These are phyloP conservation scores for Termitomyces sp. DNA, from an alignment of 1,284 basidiomycete species.

Conservation along the genomic window DNA sequence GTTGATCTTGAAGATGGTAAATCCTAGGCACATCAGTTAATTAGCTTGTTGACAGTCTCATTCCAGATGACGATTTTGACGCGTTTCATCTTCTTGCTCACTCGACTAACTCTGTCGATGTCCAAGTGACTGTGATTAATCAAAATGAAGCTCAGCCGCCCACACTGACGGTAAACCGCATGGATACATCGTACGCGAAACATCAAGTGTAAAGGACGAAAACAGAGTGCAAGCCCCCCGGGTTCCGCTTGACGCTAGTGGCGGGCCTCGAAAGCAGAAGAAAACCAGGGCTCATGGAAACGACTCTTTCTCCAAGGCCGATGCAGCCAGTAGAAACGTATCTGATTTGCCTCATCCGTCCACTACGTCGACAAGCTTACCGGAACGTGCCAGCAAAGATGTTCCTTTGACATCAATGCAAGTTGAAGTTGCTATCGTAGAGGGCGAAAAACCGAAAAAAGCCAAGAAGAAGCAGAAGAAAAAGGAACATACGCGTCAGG, in stretches of 20 bases:
- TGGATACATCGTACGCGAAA: background rate
- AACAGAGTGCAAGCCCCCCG: background rate
- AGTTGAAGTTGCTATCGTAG: background rate
- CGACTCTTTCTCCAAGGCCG: background rate
- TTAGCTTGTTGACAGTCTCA: background rate
- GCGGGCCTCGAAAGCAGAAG: slow-evolving; percentile 11
- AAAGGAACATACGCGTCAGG: background rate
- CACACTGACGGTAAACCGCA: background rate
- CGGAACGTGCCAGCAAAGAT: background rate
- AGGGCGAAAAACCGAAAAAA: background rate
- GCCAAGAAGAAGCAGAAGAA: slow-evolving; percentile 2
- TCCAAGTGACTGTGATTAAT: slow-evolving; percentile 18
- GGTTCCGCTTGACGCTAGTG: background rate
- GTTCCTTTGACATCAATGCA: background rate
- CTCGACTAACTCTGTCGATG: slow-evolving; percentile 21
- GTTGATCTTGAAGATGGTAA: slow-evolving; percentile 72
- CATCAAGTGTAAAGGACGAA: background rate
- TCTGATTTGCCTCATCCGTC: background rate
- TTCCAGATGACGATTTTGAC: slow-evolving; percentile 69
- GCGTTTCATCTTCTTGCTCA: slow-evolving; percentile 52
- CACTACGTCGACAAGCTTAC: background rate
- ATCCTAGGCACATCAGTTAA: slow-evolving; percentile 14
- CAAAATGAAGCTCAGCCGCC: background rate
- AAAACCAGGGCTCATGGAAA: slow-evolving; percentile 5
- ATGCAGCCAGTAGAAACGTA: background rate